Evolutionary conservation across 2,329 filamentous ascomycete species (phyloP), one percentile per base, ranked within the genome.

Genomic region (Gnomoniopsis smithogilvyi): DNA sequence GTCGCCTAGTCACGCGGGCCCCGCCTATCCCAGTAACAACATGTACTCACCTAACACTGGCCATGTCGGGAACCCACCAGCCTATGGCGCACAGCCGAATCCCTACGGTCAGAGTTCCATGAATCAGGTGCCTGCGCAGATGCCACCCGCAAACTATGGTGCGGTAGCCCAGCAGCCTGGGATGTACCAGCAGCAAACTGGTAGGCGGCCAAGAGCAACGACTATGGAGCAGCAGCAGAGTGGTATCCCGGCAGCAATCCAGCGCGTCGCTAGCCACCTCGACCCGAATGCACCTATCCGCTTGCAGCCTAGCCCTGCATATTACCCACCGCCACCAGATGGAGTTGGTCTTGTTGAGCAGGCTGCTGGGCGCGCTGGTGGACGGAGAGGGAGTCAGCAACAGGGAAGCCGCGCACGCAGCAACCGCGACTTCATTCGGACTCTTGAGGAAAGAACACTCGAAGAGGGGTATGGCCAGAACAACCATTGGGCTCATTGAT

Each of bases 221-320:
- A 99, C 95, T 3, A 96, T 98, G 89, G 95, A 98, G 69, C 91
- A 95, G 70, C 91, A 96, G 68, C 90, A 93, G 69, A 93, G 90
- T 63, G 94, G 94, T 2, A 96, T 99, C 60, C 95, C 95, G 6
- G 88, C 91, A 15, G 88, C 93, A 3, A 91, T 99, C 60, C 95
- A 99, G 74, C 84, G 95, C 66, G 95, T 99, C 22, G 95, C 95
- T 46, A 96, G 92, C 71, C 94, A 98, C 73, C 83, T 99, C 48
- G 95, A 99, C 69, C 95, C 95, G 1, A 98, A 87, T 67, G 91
- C 93, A 61, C 95, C 95, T 0, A 98, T 99, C 68, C 86, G 95
- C 52, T 76, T 98, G 58, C 95, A 99, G 71, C 95, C 95, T 2
- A 97, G 92, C 67, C 95, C 95, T 6, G 95, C 95, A 1, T 99